phyloP scores from a whole-genome alignment of 345 rosid species.

The Lagerstroemia speciosa region DNA sequence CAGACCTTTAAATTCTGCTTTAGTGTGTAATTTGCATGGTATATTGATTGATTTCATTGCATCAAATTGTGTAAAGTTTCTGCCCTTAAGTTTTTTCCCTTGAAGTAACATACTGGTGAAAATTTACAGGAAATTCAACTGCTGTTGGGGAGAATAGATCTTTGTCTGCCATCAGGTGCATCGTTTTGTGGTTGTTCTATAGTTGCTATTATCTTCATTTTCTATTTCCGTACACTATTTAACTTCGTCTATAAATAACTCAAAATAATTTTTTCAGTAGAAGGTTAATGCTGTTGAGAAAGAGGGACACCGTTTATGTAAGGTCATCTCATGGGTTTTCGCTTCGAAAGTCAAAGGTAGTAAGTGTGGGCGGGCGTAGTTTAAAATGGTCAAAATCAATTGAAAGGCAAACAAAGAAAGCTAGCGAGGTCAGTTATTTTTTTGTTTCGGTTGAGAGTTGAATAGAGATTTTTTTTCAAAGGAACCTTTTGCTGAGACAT shows the following conservation, averaged over 20 bases:
- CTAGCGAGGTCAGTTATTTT: slow-evolving; percentile 58
- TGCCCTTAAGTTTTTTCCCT: slow-evolving; percentile 71
- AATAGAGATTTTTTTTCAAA: neutral
- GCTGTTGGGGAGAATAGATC: slow-evolving; percentile 32
- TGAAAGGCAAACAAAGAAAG: slow-evolving; percentile 72
- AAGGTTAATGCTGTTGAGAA: slow-evolving; percentile 57
- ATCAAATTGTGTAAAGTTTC: slow-evolving; percentile 34
- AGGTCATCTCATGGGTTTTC: slow-evolving; percentile 84
- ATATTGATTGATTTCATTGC: slow-evolving; percentile 24
- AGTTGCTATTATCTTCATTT: slow-evolving; percentile 10
- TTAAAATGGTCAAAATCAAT: slow-evolving; percentile 96
- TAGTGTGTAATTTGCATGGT: slow-evolving; percentile 69
- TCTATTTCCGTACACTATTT: slow-evolving; percentile 16
- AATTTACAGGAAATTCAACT: slow-evolving; percentile 31
- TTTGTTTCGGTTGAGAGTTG: slow-evolving; percentile 2
- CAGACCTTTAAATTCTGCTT: slow-evolving; percentile 49
- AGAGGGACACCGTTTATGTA: slow-evolving; percentile 71
- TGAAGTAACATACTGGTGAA: slow-evolving; percentile 70
- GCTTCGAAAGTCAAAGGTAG: slow-evolving; percentile 76
- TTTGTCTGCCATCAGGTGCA: slow-evolving; percentile 54
- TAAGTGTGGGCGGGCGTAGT: slow-evolving; percentile 82
- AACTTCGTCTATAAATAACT: slow-evolving; percentile 15
- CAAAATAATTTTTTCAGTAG: slow-evolving; percentile 31
- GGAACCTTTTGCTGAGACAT: neutral
- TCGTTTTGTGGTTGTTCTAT: slow-evolving; percentile 4